Evolutionary conservation across 1,284 basidiomycete species (phyloP).

Genomic region (Mycosarcoma maydis): DNA sequence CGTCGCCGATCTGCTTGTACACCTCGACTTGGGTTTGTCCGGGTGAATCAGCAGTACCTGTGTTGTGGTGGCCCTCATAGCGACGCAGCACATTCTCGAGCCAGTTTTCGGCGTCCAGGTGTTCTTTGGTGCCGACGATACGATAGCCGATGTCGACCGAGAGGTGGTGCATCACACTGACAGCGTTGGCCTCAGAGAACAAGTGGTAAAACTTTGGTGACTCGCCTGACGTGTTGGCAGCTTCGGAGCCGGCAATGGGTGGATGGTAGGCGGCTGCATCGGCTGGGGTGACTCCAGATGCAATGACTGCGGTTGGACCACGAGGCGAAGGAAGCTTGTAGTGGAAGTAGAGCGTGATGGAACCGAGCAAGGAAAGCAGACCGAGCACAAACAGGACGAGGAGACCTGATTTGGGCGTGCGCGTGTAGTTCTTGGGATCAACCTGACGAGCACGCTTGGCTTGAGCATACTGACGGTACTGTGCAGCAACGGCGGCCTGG

Average conservation of each 20-base stretch:
- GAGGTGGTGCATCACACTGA: constrained; percentile 61
- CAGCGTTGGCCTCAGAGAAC: constrained; percentile 61
- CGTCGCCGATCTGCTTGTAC: constrained; percentile 64
- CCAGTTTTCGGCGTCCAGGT: constrained; percentile 85
- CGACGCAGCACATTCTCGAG: constrained; percentile 75
- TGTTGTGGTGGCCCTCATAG: constrained; percentile 68
- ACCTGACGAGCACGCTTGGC: constrained; percentile 28
- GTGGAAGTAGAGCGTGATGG: constrained; percentile 53
- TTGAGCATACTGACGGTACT: constrained; percentile 22
- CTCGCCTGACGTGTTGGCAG: constrained; percentile 18
- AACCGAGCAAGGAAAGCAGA: constrained; percentile 38
- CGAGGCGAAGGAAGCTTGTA: constrained; percentile 61
- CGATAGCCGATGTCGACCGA: constrained; percentile 86
- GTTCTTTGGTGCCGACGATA: constrained; percentile 89
- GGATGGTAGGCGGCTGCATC: constrained; percentile 46
- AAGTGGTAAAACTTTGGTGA: constrained; percentile 29
- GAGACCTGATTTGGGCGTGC: constrained; percentile 40
- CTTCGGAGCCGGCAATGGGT: constrained; percentile 15
- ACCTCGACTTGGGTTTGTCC: constrained; percentile 63
- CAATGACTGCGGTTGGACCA: constrained; percentile 34
- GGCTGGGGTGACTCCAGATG: constrained; percentile 28
- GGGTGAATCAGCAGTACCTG: constrained; percentile 27
- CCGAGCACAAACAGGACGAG: constrained; percentile 34
- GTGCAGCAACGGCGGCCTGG: constrained; percentile 11
- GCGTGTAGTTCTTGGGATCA: constrained; percentile 34